phyloP scores from a whole-genome alignment of 345 rosid species.

The Pistacia vera region DNA sequence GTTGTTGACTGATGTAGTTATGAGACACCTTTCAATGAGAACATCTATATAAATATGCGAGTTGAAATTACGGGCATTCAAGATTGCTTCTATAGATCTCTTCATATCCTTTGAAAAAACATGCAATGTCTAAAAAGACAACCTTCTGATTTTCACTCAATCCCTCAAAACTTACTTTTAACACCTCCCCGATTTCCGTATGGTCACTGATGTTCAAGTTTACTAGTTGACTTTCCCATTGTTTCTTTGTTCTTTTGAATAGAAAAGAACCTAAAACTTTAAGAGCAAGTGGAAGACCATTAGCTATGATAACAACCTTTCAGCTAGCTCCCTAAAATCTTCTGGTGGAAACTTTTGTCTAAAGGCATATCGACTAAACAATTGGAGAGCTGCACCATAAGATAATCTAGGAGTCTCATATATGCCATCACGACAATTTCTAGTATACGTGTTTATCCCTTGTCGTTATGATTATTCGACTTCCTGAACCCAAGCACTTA shows the following conservation, averaged over 20 bases:
- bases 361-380: too few species aligned
- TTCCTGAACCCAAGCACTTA: not conserved
- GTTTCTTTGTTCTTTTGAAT: not conserved
- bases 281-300: conserved; percentile 29
- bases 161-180: not conserved
- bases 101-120: conserved; percentile 29
- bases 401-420: too few species aligned
- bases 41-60: not conserved
- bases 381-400: too few species aligned
- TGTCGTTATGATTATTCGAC: conserved; percentile 21
- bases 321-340: too few species aligned
- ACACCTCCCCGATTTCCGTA: not conserved
- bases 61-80: not conserved
- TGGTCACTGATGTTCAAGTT: not conserved
- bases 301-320: not conserved
- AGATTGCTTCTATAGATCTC: too few species aligned
- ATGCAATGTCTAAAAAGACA: conserved; percentile 24
- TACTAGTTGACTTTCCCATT: conserved; percentile 11
- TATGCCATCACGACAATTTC: too few species aligned
- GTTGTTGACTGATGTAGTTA: not conserved
- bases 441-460: conserved; percentile 10
- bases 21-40: too few species aligned
- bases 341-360: too few species aligned
- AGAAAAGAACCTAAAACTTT: conserved; percentile 20
- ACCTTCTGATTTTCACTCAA: conserved; percentile 18